These are phyloP conservation scores for Metschnikowia dekortorum DNA, from an alignment of 805 yeast genomes.

Conservation along the genomic window DNA sequence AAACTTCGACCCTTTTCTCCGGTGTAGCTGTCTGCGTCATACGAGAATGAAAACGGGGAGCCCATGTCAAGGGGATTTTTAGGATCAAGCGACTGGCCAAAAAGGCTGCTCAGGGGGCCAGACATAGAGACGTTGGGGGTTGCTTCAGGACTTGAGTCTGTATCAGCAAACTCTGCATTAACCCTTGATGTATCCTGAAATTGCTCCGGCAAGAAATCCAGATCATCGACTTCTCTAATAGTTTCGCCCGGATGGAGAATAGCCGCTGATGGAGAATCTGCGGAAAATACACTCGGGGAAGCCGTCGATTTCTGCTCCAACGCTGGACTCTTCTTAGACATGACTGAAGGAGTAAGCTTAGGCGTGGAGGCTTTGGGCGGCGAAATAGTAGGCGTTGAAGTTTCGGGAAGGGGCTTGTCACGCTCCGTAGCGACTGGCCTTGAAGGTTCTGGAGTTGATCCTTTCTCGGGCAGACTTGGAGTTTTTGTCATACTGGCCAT, in stretches of 20 bases:
- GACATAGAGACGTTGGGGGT: not conserved
- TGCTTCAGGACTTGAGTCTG: not conserved
- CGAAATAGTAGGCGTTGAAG: not conserved
- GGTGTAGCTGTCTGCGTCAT: constrained; percentile 5
- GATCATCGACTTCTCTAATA: constrained; percentile 19
- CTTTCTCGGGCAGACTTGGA: not conserved
- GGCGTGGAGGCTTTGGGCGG: not conserved
- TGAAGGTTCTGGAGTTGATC: not conserved
- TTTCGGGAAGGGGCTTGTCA: not conserved
- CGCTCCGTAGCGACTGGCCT: not conserved
- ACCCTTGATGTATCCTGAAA: constrained; percentile 7
- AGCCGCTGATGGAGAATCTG: constrained; percentile 8
- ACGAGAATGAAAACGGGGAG: constrained; percentile 30
- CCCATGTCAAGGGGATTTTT: constrained; percentile 18
- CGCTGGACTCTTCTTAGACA: not conserved
- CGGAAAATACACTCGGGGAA: constrained; percentile 6
- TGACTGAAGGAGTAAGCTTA: not conserved
- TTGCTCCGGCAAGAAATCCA: constrained; percentile 15
- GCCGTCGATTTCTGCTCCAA: not conserved
- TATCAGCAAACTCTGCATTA: not conserved
- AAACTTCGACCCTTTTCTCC: not conserved
- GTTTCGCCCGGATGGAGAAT: constrained; percentile 11
- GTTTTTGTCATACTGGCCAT: not conserved
- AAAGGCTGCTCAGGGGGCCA: constrained; percentile 1
- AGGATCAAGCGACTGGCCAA: constrained; percentile 11